Evolutionary conservation across 441 rosid genomes (phyloP), one percentile per base, ranked within the genome.

Genomic region (Melastoma candidum): DNA sequence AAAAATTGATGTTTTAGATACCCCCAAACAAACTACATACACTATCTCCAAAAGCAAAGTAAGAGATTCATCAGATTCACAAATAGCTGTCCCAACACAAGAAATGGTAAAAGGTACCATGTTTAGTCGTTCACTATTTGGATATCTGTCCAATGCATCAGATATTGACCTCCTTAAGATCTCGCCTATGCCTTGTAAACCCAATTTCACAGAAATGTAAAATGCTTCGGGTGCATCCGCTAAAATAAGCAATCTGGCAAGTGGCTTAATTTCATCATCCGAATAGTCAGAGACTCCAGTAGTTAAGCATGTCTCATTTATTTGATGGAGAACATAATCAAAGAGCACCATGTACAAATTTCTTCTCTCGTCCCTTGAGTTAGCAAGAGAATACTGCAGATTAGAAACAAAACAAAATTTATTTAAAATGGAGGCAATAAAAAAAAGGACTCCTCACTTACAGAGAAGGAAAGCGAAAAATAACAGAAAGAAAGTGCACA

Each of bases 161-260:
- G 90, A 76, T 69, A 94, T 69, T 66, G 97, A 83, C 80, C 92
- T 87, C 74, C 97, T 84, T 70, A 90, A 66, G 69, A 94, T 85
- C 74, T 85, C 98, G 45, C 88, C 97, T 56, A 85, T 86, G 66
- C 99, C 99, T 74, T 90, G 95, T 52, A 87, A 76, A 49, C 99
- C 99, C 59, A 87, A 90, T 79, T 81, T 94, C 69, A 94, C 83
- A 77, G 99, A 81, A 65, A 90, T 85, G 72, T 78, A 85, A 77
- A 83, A 87, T 53, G 97, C 99, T 77, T 85, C 99, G 12, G 97
- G 95, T 26, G 97, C 97, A 71, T 83, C 87, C 41, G 89, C 97
- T 63, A 82, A 83, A 76, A 84, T 73, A 44, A 95, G 95, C 60
- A 87, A 71, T 60, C 75, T 68, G 53, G 99, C 92, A 63, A 90